A percentile compares a stretch with the other conserved stretches of the same genome.
Evolutionary conservation across 2,329 filamentous ascomycete species (phyloP).

Genomic region (Penicillium sp.): DNA sequence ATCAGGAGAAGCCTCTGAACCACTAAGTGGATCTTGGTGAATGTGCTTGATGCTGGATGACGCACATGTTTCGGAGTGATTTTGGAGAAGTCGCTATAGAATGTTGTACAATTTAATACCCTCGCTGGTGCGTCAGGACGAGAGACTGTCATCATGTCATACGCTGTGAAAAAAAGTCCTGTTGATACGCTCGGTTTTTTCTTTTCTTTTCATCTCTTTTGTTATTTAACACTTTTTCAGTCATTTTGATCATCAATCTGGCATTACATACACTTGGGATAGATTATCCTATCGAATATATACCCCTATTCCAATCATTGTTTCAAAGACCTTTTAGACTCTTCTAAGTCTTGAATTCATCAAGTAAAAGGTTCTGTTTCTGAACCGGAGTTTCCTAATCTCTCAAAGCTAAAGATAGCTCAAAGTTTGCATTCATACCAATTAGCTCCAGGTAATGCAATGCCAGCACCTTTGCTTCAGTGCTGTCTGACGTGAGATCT

Average conservation of each 20-base stretch:
- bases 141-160: background rate
- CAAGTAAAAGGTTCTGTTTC: background rate
- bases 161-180: background rate
- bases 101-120: background rate
- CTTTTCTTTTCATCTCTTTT: background rate
- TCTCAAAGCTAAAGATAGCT: no score
- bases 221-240: background rate
- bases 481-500: background rate
- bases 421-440: background rate
- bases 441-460: background rate
- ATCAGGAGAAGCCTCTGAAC: conserved; percentile 12
- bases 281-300: background rate
- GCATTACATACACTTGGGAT: background rate
- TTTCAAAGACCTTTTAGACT: background rate
- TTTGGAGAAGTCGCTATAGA: background rate
- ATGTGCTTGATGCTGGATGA: background rate
- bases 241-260: background rate
- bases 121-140: background rate
- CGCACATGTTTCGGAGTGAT: background rate
- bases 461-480: background rate
- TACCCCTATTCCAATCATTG: background rate
- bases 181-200: background rate
- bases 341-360: no score
- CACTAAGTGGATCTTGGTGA: background rate
- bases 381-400: no score